Evolutionary conservation across 306 rosid genomes (phyloP), one percentile per base, ranked within the genome.

Genomic region (Lathyrus aphaca): DNA sequence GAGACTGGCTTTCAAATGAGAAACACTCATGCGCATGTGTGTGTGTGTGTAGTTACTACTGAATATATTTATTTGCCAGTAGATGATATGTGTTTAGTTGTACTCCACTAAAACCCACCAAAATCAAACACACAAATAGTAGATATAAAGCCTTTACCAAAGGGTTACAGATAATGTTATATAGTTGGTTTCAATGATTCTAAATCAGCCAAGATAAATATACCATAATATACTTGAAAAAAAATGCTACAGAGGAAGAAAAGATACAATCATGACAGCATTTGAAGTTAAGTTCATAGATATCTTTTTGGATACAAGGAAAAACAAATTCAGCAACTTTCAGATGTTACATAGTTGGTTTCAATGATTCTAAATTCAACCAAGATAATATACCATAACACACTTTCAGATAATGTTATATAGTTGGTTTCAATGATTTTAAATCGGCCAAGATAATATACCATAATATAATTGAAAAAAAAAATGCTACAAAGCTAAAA

Each of bases 391-490:
- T 68, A 64, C 66, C 18, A 55, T 19, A n/a, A 62, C 10, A 19
- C 8, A 54, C 19, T 9, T 12, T 6, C 2, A 6, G 38, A 32
- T 5, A 32, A 32, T 6, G 38, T 32, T 32, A 32, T 32, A 32
- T 32, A 6, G 39, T 35, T 35, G 39, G 39, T 50, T 74, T 43
- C 77, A 64, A 49, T 43, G 72, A 43, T n/a, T 73, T 14, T 2
- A 55, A 55, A 25, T 64, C 10, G 50, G 30, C 58, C 80, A 75
- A 68, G 76, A 68, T 62, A 77, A 50, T 43, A 73, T 62, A 64
- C 66, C 25, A 55, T 21, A n/a, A 63, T 13, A 19, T 10, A 54
- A 15, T 9, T 12, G 6, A 40, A 64, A 75, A 69, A n/a, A 38
- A 27, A 37, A 76, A 16, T 21, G n/a, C 19, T 8, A 43, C 10